Percentiles rank a stretch among this genome's conserved stretches.
Conservation (phyloP, 352 stramenopile species). For the Globisporangium viniferum region DNA sequence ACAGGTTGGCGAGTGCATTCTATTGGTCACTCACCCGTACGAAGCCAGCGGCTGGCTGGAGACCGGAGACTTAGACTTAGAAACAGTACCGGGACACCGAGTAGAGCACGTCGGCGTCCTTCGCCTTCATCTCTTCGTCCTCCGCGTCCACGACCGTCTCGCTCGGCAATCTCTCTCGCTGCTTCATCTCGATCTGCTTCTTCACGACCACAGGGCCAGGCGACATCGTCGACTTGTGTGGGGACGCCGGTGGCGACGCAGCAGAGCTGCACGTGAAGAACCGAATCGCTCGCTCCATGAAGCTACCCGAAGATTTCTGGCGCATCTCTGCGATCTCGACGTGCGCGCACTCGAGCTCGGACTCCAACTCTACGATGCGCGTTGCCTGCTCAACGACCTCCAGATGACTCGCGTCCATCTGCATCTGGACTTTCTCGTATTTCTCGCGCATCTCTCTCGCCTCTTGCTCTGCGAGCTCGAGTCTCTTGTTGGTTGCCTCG, state of each 20-base stretch:
- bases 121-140: constrained; percentile 52
- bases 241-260: constrained; percentile 41
- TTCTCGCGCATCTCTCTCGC: constrained; percentile 41
- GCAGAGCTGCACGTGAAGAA: constrained; percentile 84
- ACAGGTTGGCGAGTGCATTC: constrained; percentile 9
- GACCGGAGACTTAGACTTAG: constrained; percentile 25
- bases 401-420: constrained; percentile 46
- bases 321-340: constrained; percentile 52
- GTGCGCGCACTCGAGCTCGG: constrained; percentile 44
- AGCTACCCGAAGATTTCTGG: constrained; percentile 27
- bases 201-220: constrained; percentile 26
- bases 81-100: constrained; percentile 57
- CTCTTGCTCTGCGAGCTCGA: constrained; percentile 43
- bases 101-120: constrained; percentile 57
- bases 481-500: constrained; percentile 34
- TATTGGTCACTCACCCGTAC: constrained; percentile 11
- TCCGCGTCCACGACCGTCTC: constrained; percentile 36
- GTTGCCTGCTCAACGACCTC: constrained; percentile 57
- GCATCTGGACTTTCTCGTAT: constrained; percentile 54
- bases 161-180: constrained; percentile 27
- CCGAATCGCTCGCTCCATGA: constrained; percentile 75
- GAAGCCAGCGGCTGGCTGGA: not conserved
- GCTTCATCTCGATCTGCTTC: constrained; percentile 24
- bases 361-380: constrained; percentile 57
- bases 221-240: constrained; percentile 18